phyloP scores from a whole-genome alignment of 257 asterid genomes.

The Petunia axillaris region DNA sequence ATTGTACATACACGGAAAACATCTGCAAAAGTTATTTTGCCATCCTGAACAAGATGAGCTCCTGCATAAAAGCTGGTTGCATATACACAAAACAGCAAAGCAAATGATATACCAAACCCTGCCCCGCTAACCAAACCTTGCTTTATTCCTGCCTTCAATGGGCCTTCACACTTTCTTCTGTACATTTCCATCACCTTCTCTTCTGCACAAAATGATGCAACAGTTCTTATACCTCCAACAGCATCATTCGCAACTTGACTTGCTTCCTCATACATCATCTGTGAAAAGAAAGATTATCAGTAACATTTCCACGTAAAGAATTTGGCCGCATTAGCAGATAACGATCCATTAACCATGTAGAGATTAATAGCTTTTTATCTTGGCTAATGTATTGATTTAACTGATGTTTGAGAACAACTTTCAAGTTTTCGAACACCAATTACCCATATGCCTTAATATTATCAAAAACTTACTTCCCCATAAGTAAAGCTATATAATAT shows the following conservation, averaged over 20 bases:
- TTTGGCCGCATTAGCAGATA: not conserved
- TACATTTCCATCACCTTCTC: slow-evolving; percentile 76
- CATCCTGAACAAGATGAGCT: slow-evolving; percentile 72
- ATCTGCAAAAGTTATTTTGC: slow-evolving; percentile 61
- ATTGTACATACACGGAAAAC: slow-evolving; percentile 71
- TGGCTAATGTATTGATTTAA: not conserved
- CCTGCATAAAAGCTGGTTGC: slow-evolving; percentile 90
- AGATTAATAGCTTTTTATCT: not conserved
- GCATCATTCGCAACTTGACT: slow-evolving; percentile 88
- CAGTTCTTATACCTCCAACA: slow-evolving; percentile 77
- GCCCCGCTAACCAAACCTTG: slow-evolving; percentile 76
- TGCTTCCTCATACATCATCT: slow-evolving; percentile 88
- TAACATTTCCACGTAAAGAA: not conserved
- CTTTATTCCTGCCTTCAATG: slow-evolving; percentile 60
- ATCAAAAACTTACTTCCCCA: not conserved
- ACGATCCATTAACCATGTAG: not conserved
- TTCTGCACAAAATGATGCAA: slow-evolving; percentile 89
- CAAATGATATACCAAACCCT: slow-evolving; percentile 68
- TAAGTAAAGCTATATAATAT: not conserved
- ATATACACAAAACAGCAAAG: slow-evolving; percentile 62
- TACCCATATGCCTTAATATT: not conserved
- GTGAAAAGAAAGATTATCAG: slow-evolving; percentile 29
- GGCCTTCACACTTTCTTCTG: slow-evolving; percentile 71
- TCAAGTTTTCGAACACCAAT: not conserved
- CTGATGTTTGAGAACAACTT: not conserved